Percentiles rank a stretch among this genome's conserved stretches.
Conservation (phyloP, 495 filamentous ascomycete species). For the Clohesyomyces aquaticus region DNA sequence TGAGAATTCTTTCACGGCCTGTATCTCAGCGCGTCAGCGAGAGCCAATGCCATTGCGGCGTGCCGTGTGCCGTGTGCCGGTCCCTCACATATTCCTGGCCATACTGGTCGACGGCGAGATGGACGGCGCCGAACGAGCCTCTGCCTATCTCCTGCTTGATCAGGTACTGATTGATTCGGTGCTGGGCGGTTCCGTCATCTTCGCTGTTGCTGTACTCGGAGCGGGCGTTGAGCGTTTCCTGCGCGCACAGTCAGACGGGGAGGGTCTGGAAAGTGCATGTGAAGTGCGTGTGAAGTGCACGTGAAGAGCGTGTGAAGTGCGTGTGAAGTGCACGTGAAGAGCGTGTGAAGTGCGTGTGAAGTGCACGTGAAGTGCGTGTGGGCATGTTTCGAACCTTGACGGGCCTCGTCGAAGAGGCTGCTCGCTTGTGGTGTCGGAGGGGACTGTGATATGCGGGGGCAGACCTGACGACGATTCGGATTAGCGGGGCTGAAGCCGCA, state of each 20-base stretch:
- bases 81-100: slow-evolving; percentile 86
- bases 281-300: too few relatives aligned
- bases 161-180: slow-evolving; percentile 89
- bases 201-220: slow-evolving; percentile 86
- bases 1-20: slow-evolving; percentile 98
- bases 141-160: slow-evolving; percentile 95
- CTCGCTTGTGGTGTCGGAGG: slow-evolving; percentile 48
- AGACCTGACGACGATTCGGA: slow-evolving; percentile 34
- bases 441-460: slow-evolving; percentile 48
- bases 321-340: too few relatives aligned
- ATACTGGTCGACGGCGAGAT: slow-evolving; percentile 87
- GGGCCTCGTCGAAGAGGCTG: slow-evolving; percentile 43
- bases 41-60: slow-evolving; percentile 16
- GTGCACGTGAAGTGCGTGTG: background rate
- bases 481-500: slow-evolving; percentile 21
- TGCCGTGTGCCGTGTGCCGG: slow-evolving; percentile 29
- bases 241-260: slow-evolving; percentile 1
- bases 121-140: slow-evolving; percentile 93
- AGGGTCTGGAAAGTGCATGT: too few relatives aligned
- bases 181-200: slow-evolving; percentile 75
- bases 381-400: slow-evolving; percentile 42
- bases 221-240: slow-evolving; percentile 91
- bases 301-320: too few relatives aligned
- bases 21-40: slow-evolving; percentile 31
- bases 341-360: too few relatives aligned